A percentile compares a stretch with the other conserved stretches of the same genome.
These are phyloP conservation scores for Mesotaenium endlicherianum DNA, from an alignment of 139 green algal genomes.

Conservation along the genomic window DNA sequence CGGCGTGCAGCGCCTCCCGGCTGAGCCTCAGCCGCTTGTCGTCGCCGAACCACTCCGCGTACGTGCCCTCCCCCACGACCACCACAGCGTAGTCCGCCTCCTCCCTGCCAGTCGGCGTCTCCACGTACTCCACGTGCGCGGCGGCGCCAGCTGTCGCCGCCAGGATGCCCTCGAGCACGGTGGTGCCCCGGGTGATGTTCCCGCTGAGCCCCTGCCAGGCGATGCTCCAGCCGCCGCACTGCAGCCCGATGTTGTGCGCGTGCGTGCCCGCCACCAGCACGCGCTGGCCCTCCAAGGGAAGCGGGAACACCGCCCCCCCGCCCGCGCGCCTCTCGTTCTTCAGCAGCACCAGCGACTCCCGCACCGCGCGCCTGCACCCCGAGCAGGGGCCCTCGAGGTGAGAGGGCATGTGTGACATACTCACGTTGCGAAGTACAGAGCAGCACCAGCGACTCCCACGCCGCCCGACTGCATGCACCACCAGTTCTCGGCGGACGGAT, in stretches of 20 bases:
- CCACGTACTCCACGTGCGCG: not conserved
- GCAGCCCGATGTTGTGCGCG: constrained; percentile 11
- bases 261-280: constrained; percentile 1
- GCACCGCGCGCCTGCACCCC: too few species aligned
- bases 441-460: too few species aligned
- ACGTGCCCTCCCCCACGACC: not conserved
- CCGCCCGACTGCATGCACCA: too few species aligned
- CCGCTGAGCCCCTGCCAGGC: not conserved
- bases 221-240: constrained; percentile 14
- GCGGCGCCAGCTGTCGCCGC: not conserved
- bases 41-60: constrained; percentile 16
- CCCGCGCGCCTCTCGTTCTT: not conserved
- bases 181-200: not conserved
- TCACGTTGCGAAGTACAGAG: not conserved
- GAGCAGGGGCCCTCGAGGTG: not conserved
- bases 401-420: not conserved
- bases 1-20: not conserved
- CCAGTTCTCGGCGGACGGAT: not conserved
- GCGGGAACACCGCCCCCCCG: constrained; percentile 4
- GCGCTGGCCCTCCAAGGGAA: not conserved
- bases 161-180: not conserved
- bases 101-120: not conserved
- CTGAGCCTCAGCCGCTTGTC: not conserved
- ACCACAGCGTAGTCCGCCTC: constrained; percentile 1
- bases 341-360: constrained; percentile 6